Evolutionary conservation across 495 filamentous ascomycete genomes (phyloP).

Genomic region (Massariosphaeria phaeospora): DNA sequence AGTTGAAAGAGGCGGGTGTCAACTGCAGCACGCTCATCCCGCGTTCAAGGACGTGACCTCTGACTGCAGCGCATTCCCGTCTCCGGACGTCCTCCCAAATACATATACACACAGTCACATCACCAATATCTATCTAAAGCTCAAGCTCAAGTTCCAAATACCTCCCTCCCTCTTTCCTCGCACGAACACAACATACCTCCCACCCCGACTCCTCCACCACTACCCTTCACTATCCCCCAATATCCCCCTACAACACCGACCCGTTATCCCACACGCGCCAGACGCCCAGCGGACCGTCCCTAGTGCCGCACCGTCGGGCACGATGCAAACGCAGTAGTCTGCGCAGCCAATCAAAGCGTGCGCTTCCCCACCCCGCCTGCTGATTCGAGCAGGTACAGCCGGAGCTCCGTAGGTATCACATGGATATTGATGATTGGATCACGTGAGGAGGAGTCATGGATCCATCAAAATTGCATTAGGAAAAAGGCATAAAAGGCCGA

Average conservation of each 20-base stretch:
- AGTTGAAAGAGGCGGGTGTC: too few relatives aligned
- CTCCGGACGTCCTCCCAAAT: too few relatives aligned
- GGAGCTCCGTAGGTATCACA: background rate
- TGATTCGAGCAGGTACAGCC: constrained; percentile 6
- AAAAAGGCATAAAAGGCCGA: constrained; percentile 2
- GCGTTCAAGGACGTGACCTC: too few relatives aligned
- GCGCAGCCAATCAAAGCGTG: constrained; percentile 8
- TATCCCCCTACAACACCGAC: background rate
- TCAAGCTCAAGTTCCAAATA: constrained; percentile 2
- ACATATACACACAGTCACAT: too few relatives aligned
- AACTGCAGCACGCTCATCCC: too few relatives aligned
- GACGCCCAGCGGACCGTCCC: background rate
- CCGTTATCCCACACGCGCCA: background rate
- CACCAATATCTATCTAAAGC: too few relatives aligned
- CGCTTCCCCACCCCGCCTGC: constrained; percentile 11
- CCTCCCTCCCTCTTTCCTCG: background rate
- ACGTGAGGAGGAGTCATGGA: constrained; percentile 16
- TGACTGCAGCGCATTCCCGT: too few relatives aligned
- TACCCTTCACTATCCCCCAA: constrained; percentile 8
- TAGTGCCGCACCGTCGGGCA: background rate
- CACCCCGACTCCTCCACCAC: background rate
- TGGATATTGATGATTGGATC: background rate
- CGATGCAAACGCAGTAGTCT: background rate
- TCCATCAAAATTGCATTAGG: background rate
- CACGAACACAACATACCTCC: background rate